Conservation (phyloP, 352 stramenopile species). For the Discostella stelligera region DNA sequence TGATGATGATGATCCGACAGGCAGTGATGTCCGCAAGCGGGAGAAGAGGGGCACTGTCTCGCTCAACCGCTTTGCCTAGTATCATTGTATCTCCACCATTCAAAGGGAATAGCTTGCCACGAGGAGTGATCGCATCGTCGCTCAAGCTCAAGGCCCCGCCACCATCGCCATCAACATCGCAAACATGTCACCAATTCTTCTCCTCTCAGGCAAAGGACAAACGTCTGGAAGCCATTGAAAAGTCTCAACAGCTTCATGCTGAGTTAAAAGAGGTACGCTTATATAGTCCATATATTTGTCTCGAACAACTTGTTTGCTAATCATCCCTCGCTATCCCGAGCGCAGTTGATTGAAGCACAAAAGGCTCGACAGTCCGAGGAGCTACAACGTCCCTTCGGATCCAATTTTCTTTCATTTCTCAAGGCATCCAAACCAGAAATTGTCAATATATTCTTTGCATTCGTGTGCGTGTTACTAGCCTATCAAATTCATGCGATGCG, state of each 20-base stretch:
- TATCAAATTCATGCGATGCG: slow-evolving; percentile 53
- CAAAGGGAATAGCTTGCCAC: neutral
- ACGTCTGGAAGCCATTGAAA: slow-evolving; percentile 13
- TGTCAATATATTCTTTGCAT: slow-evolving; percentile 57
- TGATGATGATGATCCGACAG: slow-evolving; percentile 16
- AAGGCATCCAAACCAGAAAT: slow-evolving; percentile 49
- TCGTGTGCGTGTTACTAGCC: slow-evolving; percentile 51
- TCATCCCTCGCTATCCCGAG: neutral
- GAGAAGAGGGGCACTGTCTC: neutral
- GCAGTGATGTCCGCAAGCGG: neutral
- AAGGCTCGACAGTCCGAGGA: slow-evolving; percentile 24
- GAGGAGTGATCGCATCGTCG: slow-evolving; percentile 10
- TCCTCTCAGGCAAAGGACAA: slow-evolving; percentile 10
- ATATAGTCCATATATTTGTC: neutral
- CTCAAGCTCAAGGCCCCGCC: slow-evolving; percentile 1
- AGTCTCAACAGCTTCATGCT: slow-evolving; percentile 14
- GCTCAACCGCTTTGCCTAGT: neutral
- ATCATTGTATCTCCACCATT: slow-evolving; percentile 5
- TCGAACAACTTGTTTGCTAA: neutral
- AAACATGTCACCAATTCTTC: neutral
- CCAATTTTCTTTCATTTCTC: slow-evolving; percentile 35
- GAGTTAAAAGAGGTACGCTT: slow-evolving; percentile 12
- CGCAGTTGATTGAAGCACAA: slow-evolving; percentile 36
- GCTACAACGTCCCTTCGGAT: slow-evolving; percentile 15
- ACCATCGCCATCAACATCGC: neutral